Conservation (phyloP, 2,329 filamentous ascomycete species). For the Pseudocercospora cruenta region DNA sequence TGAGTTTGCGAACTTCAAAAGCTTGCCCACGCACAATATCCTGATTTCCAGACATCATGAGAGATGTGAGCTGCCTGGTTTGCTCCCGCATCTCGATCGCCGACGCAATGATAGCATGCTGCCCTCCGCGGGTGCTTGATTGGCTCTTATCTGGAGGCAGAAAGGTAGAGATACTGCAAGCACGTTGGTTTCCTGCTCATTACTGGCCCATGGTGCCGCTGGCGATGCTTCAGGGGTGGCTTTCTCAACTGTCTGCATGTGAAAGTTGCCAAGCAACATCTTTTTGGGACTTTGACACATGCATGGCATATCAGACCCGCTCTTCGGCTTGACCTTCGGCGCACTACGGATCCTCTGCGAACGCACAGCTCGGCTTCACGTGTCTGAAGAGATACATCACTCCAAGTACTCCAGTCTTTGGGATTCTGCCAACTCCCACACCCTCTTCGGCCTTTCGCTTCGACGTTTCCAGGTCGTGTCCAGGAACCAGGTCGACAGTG, state of each 20-base stretch:
- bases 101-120: slow-evolving; percentile 3
- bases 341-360: background rate
- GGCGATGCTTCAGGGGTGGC: background rate
- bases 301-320: background rate
- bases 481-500: background rate
- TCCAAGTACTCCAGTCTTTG: background rate
- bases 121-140: background rate
- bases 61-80: background rate
- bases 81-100: slow-evolving; percentile 1
- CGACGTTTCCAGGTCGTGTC: background rate
- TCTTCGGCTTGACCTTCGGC: background rate
- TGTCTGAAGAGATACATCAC: background rate
- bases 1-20: background rate
- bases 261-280: background rate
- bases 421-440: background rate
- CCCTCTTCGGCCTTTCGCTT: background rate
- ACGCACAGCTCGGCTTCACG: background rate
- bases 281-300: background rate
- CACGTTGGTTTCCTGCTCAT: background rate
- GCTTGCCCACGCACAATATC: slow-evolving; percentile 3
- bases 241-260: slow-evolving; percentile 4
- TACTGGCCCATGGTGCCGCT: background rate
- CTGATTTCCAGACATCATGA: background rate
- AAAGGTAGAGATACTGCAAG: background rate
- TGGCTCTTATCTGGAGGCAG: background rate